Percentiles rank a stretch among this genome's conserved stretches.
Conservation (phyloP, 2,329 filamentous ascomycete species). For the Xylariaceae sp. region DNA sequence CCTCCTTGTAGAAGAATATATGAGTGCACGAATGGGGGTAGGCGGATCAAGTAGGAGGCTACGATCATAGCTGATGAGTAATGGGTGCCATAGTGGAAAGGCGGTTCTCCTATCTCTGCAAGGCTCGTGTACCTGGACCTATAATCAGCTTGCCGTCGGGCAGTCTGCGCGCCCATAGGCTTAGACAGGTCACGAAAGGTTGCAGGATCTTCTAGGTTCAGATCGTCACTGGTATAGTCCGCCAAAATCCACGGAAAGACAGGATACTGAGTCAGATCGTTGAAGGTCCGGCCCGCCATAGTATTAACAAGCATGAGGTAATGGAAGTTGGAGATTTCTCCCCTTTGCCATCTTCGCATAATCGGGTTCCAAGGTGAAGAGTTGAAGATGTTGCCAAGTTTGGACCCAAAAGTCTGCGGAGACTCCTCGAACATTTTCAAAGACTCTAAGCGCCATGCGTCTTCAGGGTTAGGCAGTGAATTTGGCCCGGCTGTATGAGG, state of each 20-base stretch:
- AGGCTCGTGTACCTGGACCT: constrained; percentile 85
- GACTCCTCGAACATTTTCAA: constrained; percentile 70
- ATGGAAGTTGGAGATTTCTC: constrained; percentile 97
- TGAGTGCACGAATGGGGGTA: constrained; percentile 95
- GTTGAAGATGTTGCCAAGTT: constrained; percentile 92
- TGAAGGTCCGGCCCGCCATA: constrained; percentile 95
- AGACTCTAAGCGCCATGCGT: constrained; percentile 89
- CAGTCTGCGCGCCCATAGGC: constrained; percentile 92
- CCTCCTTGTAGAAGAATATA: constrained; percentile 95
- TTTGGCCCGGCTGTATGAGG: constrained; percentile 78
- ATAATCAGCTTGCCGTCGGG: constrained; percentile 77
- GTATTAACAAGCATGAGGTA: constrained; percentile 99
- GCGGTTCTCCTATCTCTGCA: constrained; percentile 88
- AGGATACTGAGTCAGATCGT: constrained; percentile 96
- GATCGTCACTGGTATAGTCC: constrained; percentile 92
- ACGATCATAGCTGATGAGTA: constrained; percentile 99
- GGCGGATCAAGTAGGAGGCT: constrained; percentile 90
- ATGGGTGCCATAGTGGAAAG: constrained; percentile 97
- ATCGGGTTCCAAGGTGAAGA: constrained; percentile 81
- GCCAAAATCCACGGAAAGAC: constrained; percentile 98
- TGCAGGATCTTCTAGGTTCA: constrained; percentile 83
- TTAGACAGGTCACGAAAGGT: constrained; percentile 92
- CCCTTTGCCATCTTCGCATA: constrained; percentile 88
- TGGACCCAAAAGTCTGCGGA: constrained; percentile 75
- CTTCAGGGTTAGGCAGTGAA: constrained; percentile 77